These are phyloP conservation scores for Aspergillus hiratsukae DNA, from an alignment of 2,329 filamentous ascomycete genomes.

Conservation along the genomic window DNA sequence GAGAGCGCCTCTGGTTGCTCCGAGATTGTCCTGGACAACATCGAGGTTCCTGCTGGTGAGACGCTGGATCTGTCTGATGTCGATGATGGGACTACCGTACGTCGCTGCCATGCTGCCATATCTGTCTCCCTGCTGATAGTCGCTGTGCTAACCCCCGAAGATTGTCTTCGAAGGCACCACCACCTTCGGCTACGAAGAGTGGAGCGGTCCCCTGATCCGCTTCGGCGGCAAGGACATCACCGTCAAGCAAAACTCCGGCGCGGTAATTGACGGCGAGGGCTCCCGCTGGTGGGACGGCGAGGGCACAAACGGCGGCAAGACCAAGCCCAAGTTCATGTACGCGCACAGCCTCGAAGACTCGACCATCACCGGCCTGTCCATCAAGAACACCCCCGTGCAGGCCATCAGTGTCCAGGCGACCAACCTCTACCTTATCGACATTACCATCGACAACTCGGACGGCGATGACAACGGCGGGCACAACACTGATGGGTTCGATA, in stretches of 20 bases:
- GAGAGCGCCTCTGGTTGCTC: constrained; percentile 51
- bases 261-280: constrained; percentile 54
- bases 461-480: constrained; percentile 45
- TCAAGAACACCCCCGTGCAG: constrained; percentile 38
- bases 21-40: constrained; percentile 50
- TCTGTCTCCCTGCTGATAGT: background rate
- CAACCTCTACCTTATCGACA: constrained; percentile 46
- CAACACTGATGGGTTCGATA: constrained; percentile 50
- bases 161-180: constrained; percentile 63
- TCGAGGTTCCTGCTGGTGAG: constrained; percentile 54
- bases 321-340: constrained; percentile 63
- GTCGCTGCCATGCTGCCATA: constrained; percentile 1
- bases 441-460: constrained; percentile 56
- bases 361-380: constrained; percentile 28
- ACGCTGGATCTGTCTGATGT: constrained; percentile 57
- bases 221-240: constrained; percentile 55
- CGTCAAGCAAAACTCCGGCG: constrained; percentile 49
- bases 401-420: constrained; percentile 43
- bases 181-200: constrained; percentile 61
- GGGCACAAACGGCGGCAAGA: constrained; percentile 58
- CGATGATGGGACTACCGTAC: constrained; percentile 46
- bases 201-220: constrained; percentile 60
- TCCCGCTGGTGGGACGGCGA: constrained; percentile 57
- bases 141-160: constrained; percentile 14
- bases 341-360: constrained; percentile 35